These are phyloP conservation scores for Penium margaritaceum DNA, from an alignment of 139 green algal genomes.

Conservation along the genomic window DNA sequence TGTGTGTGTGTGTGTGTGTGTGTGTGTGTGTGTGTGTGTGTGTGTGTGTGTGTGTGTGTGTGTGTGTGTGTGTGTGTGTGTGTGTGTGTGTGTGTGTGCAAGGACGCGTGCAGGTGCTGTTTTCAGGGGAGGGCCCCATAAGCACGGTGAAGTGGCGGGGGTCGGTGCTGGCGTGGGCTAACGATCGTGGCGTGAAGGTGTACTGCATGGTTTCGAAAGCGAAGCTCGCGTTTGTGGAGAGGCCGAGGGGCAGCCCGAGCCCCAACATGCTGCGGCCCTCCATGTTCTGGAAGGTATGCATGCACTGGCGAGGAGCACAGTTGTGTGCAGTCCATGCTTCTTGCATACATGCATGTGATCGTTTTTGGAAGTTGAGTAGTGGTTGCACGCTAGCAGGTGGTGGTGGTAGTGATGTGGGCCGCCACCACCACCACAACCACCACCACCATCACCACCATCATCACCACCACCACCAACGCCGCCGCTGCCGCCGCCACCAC, in stretches of 20 bases:
- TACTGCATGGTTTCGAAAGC: slow-evolving; percentile 65
- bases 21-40: too few relatives aligned
- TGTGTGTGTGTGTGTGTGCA: slow-evolving; percentile 77
- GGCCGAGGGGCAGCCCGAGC: slow-evolving; percentile 12
- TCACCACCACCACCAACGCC: too few relatives aligned
- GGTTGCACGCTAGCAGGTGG: too few relatives aligned
- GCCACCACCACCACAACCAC: not conserved
- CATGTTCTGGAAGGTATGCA: slow-evolving; percentile 33
- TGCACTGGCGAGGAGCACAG: not conserved
- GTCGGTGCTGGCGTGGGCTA: slow-evolving; percentile 78
- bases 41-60: slow-evolving; percentile 69
- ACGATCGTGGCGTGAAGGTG: slow-evolving; percentile 65
- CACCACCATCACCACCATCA: too few relatives aligned
- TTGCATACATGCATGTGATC: not conserved
- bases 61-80: slow-evolving; percentile 56
- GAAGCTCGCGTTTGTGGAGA: slow-evolving; percentile 51
- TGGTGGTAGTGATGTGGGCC: not conserved
- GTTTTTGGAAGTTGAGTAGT: too few relatives aligned
- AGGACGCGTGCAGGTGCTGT: slow-evolving; percentile 58
- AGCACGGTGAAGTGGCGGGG: slow-evolving; percentile 61
- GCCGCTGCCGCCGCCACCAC: not conserved
- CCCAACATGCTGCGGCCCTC: not conserved
- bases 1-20: too few relatives aligned
- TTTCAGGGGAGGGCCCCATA: slow-evolving; percentile 64
- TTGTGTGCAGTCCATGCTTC: not conserved